phyloP scores from a whole-genome alignment of 202 grass and related monocot genomes.

The Digitaria exilis region DNA sequence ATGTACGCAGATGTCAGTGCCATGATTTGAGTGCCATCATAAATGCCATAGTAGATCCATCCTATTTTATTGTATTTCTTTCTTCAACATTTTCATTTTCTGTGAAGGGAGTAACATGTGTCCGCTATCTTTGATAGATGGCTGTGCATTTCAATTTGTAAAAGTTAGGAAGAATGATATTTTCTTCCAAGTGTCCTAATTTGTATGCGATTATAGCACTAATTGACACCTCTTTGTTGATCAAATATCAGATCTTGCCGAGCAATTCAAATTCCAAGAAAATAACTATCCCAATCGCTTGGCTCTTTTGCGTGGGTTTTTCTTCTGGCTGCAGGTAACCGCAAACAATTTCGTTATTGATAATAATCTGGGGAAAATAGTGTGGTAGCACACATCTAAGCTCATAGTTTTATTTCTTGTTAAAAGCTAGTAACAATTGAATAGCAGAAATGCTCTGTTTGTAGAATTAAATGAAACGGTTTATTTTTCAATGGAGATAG shows the following conservation, averaged over 20 bases:
- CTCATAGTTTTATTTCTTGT: constrained; percentile 9
- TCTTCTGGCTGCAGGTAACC: constrained; percentile 73
- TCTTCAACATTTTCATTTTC: neutral
- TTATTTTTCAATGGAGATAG: constrained; percentile 10
- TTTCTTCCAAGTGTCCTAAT: constrained; percentile 6
- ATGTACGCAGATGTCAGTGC: neutral
- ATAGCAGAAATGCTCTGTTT: constrained; percentile 1
- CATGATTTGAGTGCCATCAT: neutral
- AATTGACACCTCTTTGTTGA: constrained; percentile 24
- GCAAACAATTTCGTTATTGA: constrained; percentile 10
- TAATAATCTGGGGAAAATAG: constrained; percentile 7
- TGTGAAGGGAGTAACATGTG: neutral
- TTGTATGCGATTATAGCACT: constrained; percentile 10
- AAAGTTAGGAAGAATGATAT: neutral
- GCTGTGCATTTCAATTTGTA: neutral
- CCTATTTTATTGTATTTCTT: neutral
- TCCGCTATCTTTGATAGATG: neutral
- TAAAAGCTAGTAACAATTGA: constrained; percentile 14
- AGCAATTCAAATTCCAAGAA: constrained; percentile 31
- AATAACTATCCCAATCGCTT: constrained; percentile 43
- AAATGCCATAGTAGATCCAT: constrained; percentile 2
- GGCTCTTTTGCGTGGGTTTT: constrained; percentile 72
- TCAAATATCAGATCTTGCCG: constrained; percentile 54
- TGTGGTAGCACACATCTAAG: constrained; percentile 22
- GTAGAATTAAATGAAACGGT: neutral